Base-by-base conservation (phyloP, 1,284 basidiomycete species). In the Blastosporella zonata region DNA sequence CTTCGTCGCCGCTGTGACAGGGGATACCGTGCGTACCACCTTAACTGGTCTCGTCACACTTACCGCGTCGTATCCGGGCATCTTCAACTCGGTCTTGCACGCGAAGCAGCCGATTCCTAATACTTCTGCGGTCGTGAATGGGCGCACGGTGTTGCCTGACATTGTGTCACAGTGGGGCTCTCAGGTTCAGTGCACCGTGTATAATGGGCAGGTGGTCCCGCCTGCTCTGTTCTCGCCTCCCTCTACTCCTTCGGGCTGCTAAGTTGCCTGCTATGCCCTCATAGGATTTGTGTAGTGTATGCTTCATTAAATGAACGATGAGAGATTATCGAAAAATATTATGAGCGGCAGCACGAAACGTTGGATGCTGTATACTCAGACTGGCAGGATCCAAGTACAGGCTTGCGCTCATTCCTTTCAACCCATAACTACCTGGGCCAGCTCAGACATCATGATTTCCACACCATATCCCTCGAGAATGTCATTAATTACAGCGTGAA, bases 11-110 rank as follows among this genome's bases (percentile, higher is more conserved):
- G 22, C 27, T 3, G 13, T 35, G 12, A 50, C 43, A 2, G 39
- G 40, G 18, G 49, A 50, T 21, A 22, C 7, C 0, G 4, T 42
- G 18, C 34, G 43, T 2, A 42, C 13, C 2, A 23, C 49, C 0
- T 46, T 34, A 7, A 25, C 42, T 2, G 39, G 27, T n/a, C n/a
- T 51, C 6, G 49, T 54, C 7, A 50, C 55, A 22, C 51, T 62
- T 27, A 59, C 59, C 28, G 28, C 35, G 4, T 60, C 58, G 8
- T 62, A 62, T 43, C 55, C 61, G 1, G 61, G 61, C 1, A 43
- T 59, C 1, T 59, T 62, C 36, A 15, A 37, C 20, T 20, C 18
- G 5, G 4, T 13, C 2, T 37, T 37, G 20, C 10, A 3, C 20
- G 36, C 36, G 20, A 37, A 37, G 4, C 9, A 9, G 36, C 36